Evolutionary conservation across 768 basidiomycete genomes (phyloP).

Genomic region (Trametes elegans): DNA sequence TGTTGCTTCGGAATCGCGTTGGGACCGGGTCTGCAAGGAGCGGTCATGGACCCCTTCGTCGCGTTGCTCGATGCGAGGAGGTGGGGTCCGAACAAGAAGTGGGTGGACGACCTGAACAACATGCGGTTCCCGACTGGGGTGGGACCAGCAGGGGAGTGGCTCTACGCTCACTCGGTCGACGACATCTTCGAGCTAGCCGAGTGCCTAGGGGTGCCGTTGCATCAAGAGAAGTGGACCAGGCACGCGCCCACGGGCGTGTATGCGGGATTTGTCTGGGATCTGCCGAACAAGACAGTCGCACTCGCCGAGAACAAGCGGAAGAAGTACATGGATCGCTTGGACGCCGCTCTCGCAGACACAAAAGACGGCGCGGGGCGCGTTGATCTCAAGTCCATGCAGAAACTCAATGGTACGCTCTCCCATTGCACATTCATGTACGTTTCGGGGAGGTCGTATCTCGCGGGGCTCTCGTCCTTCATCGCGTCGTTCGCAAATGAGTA

Average conservation of each 20-base stretch:
- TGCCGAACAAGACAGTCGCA: slow-evolving; percentile 25
- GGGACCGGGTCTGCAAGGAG: neutral
- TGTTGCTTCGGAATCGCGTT: neutral
- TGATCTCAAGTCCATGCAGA: slow-evolving; percentile 15
- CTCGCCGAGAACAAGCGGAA: slow-evolving; percentile 31
- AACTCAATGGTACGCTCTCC: slow-evolving; percentile 32
- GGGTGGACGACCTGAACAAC: slow-evolving; percentile 9
- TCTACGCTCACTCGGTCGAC: neutral
- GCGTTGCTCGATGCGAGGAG: neutral
- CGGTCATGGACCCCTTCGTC: slow-evolving; percentile 2
- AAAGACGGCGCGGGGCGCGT: neutral
- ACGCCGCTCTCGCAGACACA: slow-evolving; percentile 13
- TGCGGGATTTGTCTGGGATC: slow-evolving; percentile 33
- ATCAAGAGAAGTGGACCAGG: slow-evolving; percentile 17
- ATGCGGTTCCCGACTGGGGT: neutral
- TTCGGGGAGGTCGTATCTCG: slow-evolving; percentile 27
- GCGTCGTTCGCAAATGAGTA: slow-evolving; percentile 24
- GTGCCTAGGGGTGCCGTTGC: slow-evolving; percentile 27
- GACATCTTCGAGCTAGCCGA: slow-evolving; percentile 5
- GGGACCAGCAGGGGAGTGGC: neutral
- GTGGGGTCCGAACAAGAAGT: slow-evolving; percentile 1
- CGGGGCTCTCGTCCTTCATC: slow-evolving; percentile 28
- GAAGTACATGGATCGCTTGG: slow-evolving; percentile 24
- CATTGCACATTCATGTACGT: slow-evolving; percentile 34
- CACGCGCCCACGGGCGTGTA: slow-evolving; percentile 25